Percentiles rank a stretch among this genome's conserved stretches.
phyloP scores from a whole-genome alignment of 2,329 filamentous ascomycete species.

The Acrodontium crateriforme region DNA sequence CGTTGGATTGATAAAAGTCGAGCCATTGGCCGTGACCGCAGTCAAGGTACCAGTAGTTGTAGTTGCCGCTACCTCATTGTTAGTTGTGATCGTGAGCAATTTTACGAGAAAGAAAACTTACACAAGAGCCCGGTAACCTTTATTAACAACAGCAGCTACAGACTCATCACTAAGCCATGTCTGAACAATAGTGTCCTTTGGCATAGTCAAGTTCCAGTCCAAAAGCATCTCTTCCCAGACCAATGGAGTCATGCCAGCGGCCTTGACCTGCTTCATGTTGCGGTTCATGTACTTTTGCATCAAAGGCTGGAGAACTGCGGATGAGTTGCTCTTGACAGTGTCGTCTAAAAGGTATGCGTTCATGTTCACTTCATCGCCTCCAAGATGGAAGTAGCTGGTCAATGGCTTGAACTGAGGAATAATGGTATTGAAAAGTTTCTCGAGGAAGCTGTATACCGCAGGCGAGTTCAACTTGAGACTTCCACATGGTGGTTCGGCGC shows the following conservation, averaged over 20 bases:
- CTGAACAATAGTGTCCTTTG: slow-evolving; percentile 60
- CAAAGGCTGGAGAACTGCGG: slow-evolving; percentile 53
- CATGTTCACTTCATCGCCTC: slow-evolving; percentile 74
- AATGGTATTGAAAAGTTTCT: slow-evolving; percentile 60
- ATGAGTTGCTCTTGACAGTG: slow-evolving; percentile 53
- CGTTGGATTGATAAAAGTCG: slow-evolving; percentile 49
- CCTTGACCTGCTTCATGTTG: slow-evolving; percentile 51
- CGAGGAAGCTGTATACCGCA: slow-evolving; percentile 56
- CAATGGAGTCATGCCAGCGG: slow-evolving; percentile 54
- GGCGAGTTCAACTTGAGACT: slow-evolving; percentile 65
- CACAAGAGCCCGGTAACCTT: slow-evolving; percentile 57
- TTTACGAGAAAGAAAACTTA: no score
- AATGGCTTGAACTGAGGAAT: slow-evolving; percentile 58
- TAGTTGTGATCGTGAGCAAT: no score
- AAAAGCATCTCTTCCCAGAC: slow-evolving; percentile 83
- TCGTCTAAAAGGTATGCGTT: slow-evolving; percentile 63
- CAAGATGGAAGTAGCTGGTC: slow-evolving; percentile 67
- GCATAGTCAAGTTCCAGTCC: slow-evolving; percentile 63
- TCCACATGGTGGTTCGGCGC: slow-evolving; percentile 42
- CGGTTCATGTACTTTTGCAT: slow-evolving; percentile 65
- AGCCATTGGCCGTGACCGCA: slow-evolving; percentile 60
- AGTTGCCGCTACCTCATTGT: no score
- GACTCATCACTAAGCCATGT: slow-evolving; percentile 57
- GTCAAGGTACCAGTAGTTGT: slow-evolving; percentile 47
- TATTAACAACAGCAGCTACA: slow-evolving; percentile 44